phyloP scores from a whole-genome alignment of 1,284 basidiomycete species.

The Takashimella koratensis region DNA sequence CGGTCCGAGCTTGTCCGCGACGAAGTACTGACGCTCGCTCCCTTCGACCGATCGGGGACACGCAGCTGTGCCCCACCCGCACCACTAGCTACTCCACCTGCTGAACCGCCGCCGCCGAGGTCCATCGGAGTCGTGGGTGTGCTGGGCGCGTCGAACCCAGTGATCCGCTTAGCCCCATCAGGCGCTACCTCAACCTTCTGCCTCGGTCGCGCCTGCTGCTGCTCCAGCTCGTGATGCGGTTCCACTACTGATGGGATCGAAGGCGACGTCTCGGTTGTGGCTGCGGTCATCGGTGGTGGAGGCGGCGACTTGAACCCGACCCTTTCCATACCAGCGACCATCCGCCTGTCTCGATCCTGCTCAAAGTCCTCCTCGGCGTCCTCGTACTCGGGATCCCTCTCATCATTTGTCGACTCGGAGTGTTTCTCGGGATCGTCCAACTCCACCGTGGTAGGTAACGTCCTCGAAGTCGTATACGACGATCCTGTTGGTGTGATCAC shows the following conservation, averaged over 20 bases:
- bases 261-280: neutral
- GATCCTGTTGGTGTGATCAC: neutral
- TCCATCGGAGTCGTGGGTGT: slow-evolving; percentile 7
- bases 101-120: neutral
- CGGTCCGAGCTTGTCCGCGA: slow-evolving; percentile 9
- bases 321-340: neutral
- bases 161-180: slow-evolving; percentile 31
- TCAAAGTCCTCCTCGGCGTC: neutral
- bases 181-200: slow-evolving; percentile 21
- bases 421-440: neutral
- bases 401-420: neutral
- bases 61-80: neutral
- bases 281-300: neutral
- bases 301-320: neutral
- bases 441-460: neutral
- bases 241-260: neutral
- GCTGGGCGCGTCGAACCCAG: slow-evolving; percentile 35
- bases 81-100: neutral
- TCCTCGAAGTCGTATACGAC: neutral
- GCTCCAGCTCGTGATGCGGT: neutral
- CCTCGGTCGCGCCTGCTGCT: slow-evolving; percentile 1
- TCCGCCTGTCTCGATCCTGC: neutral
- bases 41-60: neutral
- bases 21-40: neutral
- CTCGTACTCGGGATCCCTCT: neutral